Conservation (phyloP, 1,139 yeast genomes). For the Lodderomyces jiufengensis region DNA sequence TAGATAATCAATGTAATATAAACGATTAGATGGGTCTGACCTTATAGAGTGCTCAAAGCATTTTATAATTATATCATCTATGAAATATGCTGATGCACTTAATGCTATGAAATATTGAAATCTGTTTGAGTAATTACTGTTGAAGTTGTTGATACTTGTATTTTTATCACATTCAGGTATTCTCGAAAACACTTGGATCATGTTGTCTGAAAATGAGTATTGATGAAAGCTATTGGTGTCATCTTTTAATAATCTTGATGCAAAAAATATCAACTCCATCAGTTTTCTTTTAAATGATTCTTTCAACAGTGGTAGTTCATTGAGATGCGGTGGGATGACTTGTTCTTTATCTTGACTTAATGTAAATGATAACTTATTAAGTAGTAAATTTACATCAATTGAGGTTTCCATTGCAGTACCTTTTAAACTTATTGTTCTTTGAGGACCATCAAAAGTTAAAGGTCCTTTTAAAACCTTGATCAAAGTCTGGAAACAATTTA, state of each 20-base stretch:
- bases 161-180: constrained; percentile 45
- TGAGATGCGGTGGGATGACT: constrained; percentile 57
- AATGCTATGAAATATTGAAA: constrained; percentile 44
- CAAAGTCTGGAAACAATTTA: constrained; percentile 54
- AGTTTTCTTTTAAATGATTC: constrained; percentile 51
- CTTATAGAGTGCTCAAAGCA: constrained; percentile 56
- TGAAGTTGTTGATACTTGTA: constrained; percentile 17
- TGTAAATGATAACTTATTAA: constrained; percentile 43
- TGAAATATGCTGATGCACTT: constrained; percentile 56
- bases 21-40: constrained; percentile 51
- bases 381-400: constrained; percentile 52
- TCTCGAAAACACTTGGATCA: constrained; percentile 31
- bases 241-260: constrained; percentile 20
- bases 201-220: constrained; percentile 38
- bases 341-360: constrained; percentile 37
- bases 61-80: constrained; percentile 57
- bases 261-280: constrained; percentile 46
- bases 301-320: constrained; percentile 23
- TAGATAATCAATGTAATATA: constrained; percentile 68
- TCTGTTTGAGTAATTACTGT: constrained; percentile 15
- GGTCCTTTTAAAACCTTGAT: constrained; percentile 65
- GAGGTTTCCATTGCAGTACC: constrained; percentile 50
- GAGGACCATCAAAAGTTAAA: constrained; percentile 42
- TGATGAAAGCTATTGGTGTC: constrained; percentile 20
- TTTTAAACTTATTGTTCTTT: constrained; percentile 46